phyloP scores from a whole-genome alignment of 805 yeast species.

The Candida odintsovae region DNA sequence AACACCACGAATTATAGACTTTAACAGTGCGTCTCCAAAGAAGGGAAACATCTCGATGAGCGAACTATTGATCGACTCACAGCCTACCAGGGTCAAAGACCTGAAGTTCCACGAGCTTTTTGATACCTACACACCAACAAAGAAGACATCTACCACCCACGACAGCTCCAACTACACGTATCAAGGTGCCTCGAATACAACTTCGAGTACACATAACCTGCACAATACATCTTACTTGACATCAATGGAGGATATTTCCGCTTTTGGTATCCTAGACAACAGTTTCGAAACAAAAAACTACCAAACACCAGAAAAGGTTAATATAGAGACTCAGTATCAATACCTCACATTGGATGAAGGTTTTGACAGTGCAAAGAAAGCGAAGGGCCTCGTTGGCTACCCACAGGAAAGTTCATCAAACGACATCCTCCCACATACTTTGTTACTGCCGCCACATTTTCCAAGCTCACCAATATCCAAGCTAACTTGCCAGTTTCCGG shows the following conservation, averaged over 20 bases:
- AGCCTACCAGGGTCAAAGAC: background rate
- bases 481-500: conserved; percentile 17
- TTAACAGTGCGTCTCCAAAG: background rate
- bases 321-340: background rate
- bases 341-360: background rate
- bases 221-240: background rate
- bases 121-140: background rate
- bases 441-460: background rate
- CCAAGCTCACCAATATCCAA: conserved; percentile 15
- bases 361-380: background rate
- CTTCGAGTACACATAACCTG: background rate
- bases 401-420: background rate
- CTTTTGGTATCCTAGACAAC: background rate
- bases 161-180: background rate
- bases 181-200: background rate
- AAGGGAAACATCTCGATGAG: background rate
- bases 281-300: background rate
- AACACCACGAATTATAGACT: background rate
- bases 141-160: background rate
- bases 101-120: background rate
- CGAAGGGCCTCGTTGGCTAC: background rate
- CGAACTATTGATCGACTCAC: conserved; percentile 1
- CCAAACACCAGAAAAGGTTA: background rate
- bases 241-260: background rate
- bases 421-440: background rate